A percentile compares a stretch with the other conserved stretches of the same genome.
Conservation (phyloP, 2,329 filamentous ascomycete species). For the Furcasterigmium furcatum region DNA sequence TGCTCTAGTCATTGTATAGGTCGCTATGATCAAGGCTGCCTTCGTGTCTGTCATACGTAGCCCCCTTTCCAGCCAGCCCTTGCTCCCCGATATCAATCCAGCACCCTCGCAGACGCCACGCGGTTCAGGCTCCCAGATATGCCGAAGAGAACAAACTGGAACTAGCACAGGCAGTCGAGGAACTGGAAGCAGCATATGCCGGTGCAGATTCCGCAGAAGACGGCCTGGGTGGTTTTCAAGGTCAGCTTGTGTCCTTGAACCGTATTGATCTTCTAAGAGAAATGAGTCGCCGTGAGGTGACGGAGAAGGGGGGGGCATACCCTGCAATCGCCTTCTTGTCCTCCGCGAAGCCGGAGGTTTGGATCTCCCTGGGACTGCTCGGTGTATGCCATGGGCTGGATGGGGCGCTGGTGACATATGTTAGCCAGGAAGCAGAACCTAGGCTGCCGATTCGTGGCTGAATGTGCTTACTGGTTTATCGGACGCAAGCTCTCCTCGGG, state of each 20-base stretch:
- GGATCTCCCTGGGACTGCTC: constrained; percentile 14
- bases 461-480: constrained; percentile 1
- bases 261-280: neutral
- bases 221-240: constrained; percentile 19
- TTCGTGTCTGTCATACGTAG: too few relatives aligned
- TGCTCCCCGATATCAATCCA: neutral
- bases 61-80: too few relatives aligned
- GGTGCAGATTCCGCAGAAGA: constrained; percentile 36
- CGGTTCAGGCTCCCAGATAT: neutral
- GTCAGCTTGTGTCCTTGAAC: constrained; percentile 5
- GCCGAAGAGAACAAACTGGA: constrained; percentile 1
- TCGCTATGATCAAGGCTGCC: too few relatives aligned
- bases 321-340: constrained; percentile 26
- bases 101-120: neutral
- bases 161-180: constrained; percentile 23
- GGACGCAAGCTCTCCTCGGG: neutral
- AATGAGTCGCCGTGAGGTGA: too few relatives aligned
- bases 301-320: constrained; percentile 18
- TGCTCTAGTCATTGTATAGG: too few relatives aligned
- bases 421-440: neutral
- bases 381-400: constrained; percentile 26
- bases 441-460: too few relatives aligned
- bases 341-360: constrained; percentile 25
- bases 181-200: constrained; percentile 36
- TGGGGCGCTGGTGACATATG: constrained; percentile 20